These are phyloP conservation scores for Fistulifera pelliculosa DNA, from an alignment of 108 stramenopile genomes.

Conservation along the genomic window DNA sequence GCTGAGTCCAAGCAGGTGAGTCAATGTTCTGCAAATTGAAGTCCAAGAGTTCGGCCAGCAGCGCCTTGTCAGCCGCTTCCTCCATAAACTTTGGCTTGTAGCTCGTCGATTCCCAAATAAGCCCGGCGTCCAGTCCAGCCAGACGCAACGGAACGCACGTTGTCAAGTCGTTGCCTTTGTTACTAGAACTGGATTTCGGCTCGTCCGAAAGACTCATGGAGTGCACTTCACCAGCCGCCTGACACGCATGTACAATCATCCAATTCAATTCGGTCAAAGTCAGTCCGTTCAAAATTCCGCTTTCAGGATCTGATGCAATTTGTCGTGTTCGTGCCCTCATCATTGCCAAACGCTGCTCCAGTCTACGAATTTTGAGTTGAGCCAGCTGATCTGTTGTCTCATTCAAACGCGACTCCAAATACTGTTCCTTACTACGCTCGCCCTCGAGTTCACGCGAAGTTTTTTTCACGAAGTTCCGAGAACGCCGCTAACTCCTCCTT, in stretches of 20 bases:
- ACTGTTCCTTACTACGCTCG: neutral
- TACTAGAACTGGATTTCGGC: neutral
- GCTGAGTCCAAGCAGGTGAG: neutral
- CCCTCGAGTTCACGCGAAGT: constrained; percentile 12
- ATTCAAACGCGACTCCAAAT: neutral
- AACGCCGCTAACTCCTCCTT: constrained; percentile 27
- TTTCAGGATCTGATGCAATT: neutral
- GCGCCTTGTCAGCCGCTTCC: neutral
- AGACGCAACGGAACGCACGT: constrained; percentile 51
- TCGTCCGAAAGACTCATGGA: constrained; percentile 6
- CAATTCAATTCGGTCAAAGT: constrained; percentile 19
- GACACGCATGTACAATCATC: constrained; percentile 56
- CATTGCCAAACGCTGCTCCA: constrained; percentile 3
- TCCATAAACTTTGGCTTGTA: neutral
- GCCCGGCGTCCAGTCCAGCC: constrained; percentile 49
- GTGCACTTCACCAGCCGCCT: constrained; percentile 56
- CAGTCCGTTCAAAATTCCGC: constrained; percentile 14
- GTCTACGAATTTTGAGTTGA: constrained; percentile 2
- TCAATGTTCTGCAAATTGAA: neutral
- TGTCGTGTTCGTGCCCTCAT: neutral
- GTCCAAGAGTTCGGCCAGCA: neutral
- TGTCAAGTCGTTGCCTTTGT: constrained; percentile 2
- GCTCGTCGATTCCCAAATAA: constrained; percentile 28
- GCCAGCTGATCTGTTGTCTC: neutral
- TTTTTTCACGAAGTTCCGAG: constrained; percentile 13